Evolutionary conservation across 768 basidiomycete genomes (phyloP), one percentile per base, ranked within the genome.

Genomic region (Piloderma croceum): DNA sequence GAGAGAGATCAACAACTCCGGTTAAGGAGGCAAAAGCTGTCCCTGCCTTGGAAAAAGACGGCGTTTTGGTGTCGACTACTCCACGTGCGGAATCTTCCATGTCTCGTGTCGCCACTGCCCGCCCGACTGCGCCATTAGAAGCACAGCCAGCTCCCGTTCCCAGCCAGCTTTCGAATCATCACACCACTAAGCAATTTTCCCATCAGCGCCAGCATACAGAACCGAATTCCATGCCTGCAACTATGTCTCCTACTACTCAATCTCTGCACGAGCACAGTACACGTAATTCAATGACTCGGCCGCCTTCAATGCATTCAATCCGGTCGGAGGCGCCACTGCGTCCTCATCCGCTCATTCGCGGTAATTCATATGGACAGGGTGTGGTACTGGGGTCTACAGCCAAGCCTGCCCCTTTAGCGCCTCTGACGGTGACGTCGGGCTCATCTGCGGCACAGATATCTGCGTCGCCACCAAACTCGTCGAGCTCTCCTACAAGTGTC

Each of bases 261-360:
- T 15, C 10, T 15, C 15, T 15, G 27, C 27, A 29, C 27, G 10
- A 15, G 10, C 27, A 29, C 23, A 51, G 49, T 42, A 74, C 67
- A 43, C 75, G 67, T 29, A 56, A 64, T 25, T 61, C 68, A 18
- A 51, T 61, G 45, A 73, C 77, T 5, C 76, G 83, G 13, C 80
- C 83, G 6, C 70, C 80, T 7, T 85, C 83, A 4, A 74, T 61
- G 23, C 76, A 82, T 51, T 83, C 83, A 12, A 56, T 71, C n/a
- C 34, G 52, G 43, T 55, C 62, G 3, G 64, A 71, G 19, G 46
- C 43, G 1, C 46, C 49, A 11, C 39, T 48, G 13, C 80, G 81
- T 12, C 83, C 83, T 1, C 86, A 88, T 53, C 86, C 84, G 6
- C 70, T 88, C 38, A 86, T 88, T 47, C 79, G 85, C 41, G 83